Conservation (phyloP, 192 early-diverging fungal species). For the Mortierella claussenii region DNA sequence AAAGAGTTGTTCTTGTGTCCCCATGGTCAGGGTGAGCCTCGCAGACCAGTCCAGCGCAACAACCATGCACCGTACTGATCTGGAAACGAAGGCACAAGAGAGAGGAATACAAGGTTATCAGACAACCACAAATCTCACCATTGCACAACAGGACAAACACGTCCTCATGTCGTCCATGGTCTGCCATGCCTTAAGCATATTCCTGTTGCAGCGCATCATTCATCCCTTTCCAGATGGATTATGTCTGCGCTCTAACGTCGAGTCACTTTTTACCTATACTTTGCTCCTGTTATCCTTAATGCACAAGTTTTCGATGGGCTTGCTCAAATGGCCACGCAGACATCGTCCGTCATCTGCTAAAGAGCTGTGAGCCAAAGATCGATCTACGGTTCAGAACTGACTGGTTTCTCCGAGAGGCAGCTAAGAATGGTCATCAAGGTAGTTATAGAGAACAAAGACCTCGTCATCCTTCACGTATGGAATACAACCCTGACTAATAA, state of each 20-base stretch:
- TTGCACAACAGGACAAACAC: no score
- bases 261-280: no score
- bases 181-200: no score
- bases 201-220: no score
- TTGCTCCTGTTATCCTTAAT: not conserved
- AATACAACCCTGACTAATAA: not conserved
- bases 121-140: conserved; percentile 1
- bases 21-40: no score
- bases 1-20: no score
- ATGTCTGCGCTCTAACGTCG: no score
- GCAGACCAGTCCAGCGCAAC: not conserved
- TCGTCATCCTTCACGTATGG: no score
- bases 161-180: no score
- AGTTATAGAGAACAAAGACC: no score
- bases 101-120: conserved; percentile 24
- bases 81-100: not conserved
- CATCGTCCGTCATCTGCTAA: conserved; percentile 21
- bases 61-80: not conserved
- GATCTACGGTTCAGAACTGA: conserved; percentile 36
- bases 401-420: conserved; percentile 46
- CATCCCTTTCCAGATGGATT: no score
- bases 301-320: conserved; percentile 46
- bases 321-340: conserved; percentile 40
- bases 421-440: conserved; percentile 39
- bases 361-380: conserved; percentile 20